Evolutionary conservation across 2,329 filamentous ascomycete species (phyloP), one percentile per base, ranked within the genome.

Genomic region (Hypoxylon sp.): DNA sequence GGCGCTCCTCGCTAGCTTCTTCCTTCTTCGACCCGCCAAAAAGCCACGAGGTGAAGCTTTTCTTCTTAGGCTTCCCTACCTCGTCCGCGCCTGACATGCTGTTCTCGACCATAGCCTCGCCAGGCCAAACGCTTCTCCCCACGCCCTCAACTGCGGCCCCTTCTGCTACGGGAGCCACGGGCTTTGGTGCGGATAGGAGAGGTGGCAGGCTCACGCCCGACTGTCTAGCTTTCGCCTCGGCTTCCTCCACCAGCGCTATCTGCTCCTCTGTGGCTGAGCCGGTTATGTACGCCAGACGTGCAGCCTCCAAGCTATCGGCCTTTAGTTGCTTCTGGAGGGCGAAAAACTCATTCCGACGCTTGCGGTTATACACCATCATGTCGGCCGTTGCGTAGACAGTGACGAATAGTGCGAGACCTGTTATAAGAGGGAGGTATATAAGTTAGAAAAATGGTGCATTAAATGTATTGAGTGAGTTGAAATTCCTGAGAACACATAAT

Each of bases 281-380:
- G 66, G 83, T 84, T 80, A 89, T 85, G 78, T 87, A 89, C 64
- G 87, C 86, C 16, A 89, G 78, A 29, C 87, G 86, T 53, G 87
- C 87, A 67, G 82, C 81, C 68, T 85, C 82, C 60, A 89, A 83
- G 68, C 81, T 81, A 78, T 88, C 85, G 72, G 81, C 82, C 54
- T 83, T 81, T 74, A 88, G 79, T 65, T 82, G 79, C 76, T 82
- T 81, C 74, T 88, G 85, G 58, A 85, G 80, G 63, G 85, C 83
- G 72, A 85, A 74, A 80, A 87, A 89, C 76, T 89, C 87, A 73
- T 78, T 79, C 73, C 85, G 86, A 72, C 86, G 85, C 78, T 85
- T 83, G 72, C 84, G 84, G 81, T 89, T 89, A 77, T 86, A 85
- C 57, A 82, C 80, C 65, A 88, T 80, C 87, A 89, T 89, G 77